Evolutionary conservation across 108 stramenopile species (phyloP).

Genomic region (Pseudonitzschia delicatissima): DNA sequence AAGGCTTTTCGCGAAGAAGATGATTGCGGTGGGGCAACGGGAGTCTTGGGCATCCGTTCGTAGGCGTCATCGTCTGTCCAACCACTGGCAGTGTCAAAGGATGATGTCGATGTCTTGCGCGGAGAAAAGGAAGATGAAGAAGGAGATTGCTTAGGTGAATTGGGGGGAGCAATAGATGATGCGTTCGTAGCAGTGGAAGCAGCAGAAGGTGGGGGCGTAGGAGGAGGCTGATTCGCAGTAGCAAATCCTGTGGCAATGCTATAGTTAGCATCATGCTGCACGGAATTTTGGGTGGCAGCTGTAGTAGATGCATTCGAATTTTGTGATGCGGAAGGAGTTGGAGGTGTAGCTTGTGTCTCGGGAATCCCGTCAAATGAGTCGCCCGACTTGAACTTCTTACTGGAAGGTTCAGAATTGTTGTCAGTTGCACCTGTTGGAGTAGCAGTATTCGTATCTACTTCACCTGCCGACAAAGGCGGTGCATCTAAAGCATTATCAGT

Average conservation of each 20-base stretch:
- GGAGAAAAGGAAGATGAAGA: too few species aligned
- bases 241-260: neutral
- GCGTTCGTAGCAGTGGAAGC: conserved; percentile 5
- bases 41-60: conserved; percentile 4
- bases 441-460: neutral
- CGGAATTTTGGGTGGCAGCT: neutral
- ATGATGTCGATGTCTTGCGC: neutral
- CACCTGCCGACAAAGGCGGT: neutral
- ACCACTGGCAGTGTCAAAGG: neutral
- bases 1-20: neutral
- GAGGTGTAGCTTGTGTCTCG: neutral
- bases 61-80: conserved; percentile 11
- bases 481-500: too few species aligned
- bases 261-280: neutral
- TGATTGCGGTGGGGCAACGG: neutral
- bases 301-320: neutral
- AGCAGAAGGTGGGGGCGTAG: conserved; percentile 5
- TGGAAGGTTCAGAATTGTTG: neutral
- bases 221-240: neutral
- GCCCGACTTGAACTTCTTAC: conserved; percentile 1
- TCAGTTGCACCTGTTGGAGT: neutral
- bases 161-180: neutral
- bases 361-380: neutral
- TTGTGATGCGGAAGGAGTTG: neutral
- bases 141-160: neutral